phyloP scores from a whole-genome alignment of 495 filamentous ascomycete genomes.

The Platismatia glauca region DNA sequence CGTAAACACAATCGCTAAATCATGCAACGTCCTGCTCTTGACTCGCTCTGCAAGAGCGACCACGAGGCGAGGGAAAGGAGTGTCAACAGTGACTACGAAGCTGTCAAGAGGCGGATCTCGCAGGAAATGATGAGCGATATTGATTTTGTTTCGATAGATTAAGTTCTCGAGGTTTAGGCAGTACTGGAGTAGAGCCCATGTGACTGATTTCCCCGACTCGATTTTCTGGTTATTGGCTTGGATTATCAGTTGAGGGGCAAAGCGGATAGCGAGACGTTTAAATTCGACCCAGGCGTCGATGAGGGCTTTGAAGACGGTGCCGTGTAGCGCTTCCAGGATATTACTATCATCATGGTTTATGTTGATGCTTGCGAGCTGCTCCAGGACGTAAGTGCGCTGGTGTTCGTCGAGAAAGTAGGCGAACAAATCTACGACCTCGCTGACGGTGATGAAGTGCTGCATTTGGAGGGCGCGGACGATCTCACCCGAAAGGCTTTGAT shows the following conservation, averaged over 20 bases:
- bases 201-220: not conserved
- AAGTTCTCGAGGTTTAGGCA: not conserved
- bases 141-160: not conserved
- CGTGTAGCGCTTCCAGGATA: not conserved
- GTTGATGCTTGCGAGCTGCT: not conserved
- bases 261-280: not conserved
- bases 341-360: not conserved
- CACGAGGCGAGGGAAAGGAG: not conserved
- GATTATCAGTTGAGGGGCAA: not conserved
- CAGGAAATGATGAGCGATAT: not conserved
- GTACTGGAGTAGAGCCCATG: slow-evolving; percentile 4
- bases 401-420: not conserved
- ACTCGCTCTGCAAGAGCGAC: slow-evolving; percentile 6
- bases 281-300: slow-evolving; percentile 1
- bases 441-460: not conserved
- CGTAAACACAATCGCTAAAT: not conserved
- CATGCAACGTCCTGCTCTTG: slow-evolving; percentile 5
- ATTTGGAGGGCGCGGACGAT: slow-evolving; percentile 2
- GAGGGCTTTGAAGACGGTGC: not conserved
- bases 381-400: not conserved
- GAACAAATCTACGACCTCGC: not conserved
- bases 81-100: not conserved
- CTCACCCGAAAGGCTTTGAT: not conserved
- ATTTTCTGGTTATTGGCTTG: not conserved
- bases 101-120: not conserved